These are phyloP conservation scores for Plantago major DNA, from an alignment of 257 asterid species.

Conservation along the genomic window DNA sequence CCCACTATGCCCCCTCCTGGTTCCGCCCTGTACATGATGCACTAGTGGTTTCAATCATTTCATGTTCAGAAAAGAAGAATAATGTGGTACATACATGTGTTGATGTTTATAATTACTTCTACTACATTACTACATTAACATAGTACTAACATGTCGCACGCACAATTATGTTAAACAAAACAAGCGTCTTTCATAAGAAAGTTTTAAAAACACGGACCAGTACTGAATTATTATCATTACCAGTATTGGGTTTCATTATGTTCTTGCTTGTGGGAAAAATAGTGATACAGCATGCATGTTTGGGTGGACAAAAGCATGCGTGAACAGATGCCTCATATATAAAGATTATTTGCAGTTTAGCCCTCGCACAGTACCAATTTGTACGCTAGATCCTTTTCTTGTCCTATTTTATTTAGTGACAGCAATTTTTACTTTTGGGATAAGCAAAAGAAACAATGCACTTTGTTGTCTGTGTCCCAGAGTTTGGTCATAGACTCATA, in stretches of 20 bases:
- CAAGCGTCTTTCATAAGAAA: constrained; percentile 24
- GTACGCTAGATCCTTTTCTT: neutral
- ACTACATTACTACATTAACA: neutral
- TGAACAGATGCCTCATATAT: constrained; percentile 14
- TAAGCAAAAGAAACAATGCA: neutral
- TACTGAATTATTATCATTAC: constrained; percentile 16
- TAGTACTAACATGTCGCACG: constrained; percentile 13
- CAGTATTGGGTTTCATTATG: constrained; percentile 12
- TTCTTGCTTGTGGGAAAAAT: constrained; percentile 9
- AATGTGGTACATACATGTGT: constrained; percentile 10
- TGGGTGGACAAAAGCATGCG: constrained; percentile 36
- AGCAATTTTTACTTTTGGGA: neutral
- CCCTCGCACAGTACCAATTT: neutral
- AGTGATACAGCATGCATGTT: constrained; percentile 5
- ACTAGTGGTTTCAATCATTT: no score
- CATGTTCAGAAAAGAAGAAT: neutral
- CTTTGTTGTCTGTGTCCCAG: neutral
- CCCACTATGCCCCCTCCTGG: no score
- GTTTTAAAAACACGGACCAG: neutral
- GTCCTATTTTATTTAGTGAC: neutral
- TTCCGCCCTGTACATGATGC: no score
- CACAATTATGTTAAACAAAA: constrained; percentile 18
- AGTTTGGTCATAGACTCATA: constrained; percentile 1
- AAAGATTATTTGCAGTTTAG: neutral
- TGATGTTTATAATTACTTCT: neutral